A percentile compares a stretch with the other conserved stretches of the same genome.
phyloP scores from a whole-genome alignment of 2,329 filamentous ascomycete genomes.

The Elsinoe arachidis region DNA sequence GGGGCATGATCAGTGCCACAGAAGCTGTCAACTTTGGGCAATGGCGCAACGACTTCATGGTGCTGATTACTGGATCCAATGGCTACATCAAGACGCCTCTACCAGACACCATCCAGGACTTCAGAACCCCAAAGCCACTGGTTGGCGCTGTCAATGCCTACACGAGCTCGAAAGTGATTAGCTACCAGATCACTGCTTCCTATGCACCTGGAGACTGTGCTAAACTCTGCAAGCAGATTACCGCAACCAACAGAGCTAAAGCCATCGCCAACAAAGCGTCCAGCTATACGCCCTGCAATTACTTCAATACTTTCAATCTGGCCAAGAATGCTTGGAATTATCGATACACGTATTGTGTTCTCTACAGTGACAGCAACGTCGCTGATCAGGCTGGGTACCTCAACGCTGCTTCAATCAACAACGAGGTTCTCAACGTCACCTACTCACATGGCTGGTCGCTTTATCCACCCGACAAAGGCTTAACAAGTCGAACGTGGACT shows the following conservation, averaged over 20 bases:
- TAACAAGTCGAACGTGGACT: conserved; percentile 11
- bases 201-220: conserved; percentile 13
- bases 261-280: background rate
- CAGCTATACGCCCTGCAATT: conserved; percentile 16
- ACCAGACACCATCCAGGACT: conserved; percentile 10
- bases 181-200: conserved; percentile 1
- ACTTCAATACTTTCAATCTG: conserved; percentile 17
- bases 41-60: conserved; percentile 22
- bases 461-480: conserved; percentile 15
- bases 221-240: conserved; percentile 5
- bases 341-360: conserved; percentile 10
- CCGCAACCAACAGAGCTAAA: background rate
- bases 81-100: conserved; percentile 14
- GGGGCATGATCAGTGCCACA: conserved; percentile 5
- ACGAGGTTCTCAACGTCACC: conserved; percentile 10
- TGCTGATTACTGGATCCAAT: conserved; percentile 21
- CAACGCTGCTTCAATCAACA: background rate
- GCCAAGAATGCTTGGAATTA: conserved; percentile 11
- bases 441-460: conserved; percentile 15
- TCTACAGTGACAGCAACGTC: conserved; percentile 9
- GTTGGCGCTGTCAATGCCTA: conserved; percentile 4
- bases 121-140: conserved; percentile 14
- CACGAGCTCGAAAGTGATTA: background rate
- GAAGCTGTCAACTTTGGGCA: conserved; percentile 23
- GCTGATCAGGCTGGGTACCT: background rate